Evolutionary conservation across 257 asterid genomes (phyloP), one percentile per base, ranked within the genome.

Genomic region (Phtheirospermum japonicum): DNA sequence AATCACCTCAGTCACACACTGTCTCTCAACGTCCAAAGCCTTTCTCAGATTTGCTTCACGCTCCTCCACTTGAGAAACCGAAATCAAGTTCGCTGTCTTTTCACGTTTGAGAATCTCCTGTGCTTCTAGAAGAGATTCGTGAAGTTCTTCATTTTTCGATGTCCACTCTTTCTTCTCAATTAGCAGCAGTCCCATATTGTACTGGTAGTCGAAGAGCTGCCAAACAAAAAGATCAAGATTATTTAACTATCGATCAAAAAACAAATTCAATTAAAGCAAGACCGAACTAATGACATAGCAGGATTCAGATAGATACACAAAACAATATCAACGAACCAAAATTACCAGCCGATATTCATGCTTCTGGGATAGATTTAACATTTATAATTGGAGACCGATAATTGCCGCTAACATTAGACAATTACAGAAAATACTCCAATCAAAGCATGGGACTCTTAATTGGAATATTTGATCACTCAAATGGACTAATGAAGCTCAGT

Each of bases 111-210:
- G 79, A 56, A 79, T 53, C 77, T 86, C 96, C 37, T 83, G 80
- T 26, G 66, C 83, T 79, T 84, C 96, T 59, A 56, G 66, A 62
- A 84, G 80, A 42, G 89, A 76, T 67, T 81, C 83, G 50, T 79
- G 75, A 59, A 88, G 83, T 68, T 86, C 80, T 55, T 79, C 86
- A 48, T 73, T 71, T 70, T 86, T 86, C 28, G 82, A 63, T 32
- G 88, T 74, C 90, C 92, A 88, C 71, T 88, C 95, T 37, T 86
- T 88, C 67, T 91, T 91, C 88, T 88, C 96, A 57, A 91, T 86
- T 45, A 91, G 80, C 59, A 91, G 82, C 66, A 91, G 69, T 5
- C 98, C 98, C 96, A 91, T 91, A 65, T 69, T 81, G 71, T 88
- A 85, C 70, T 91, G 96, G 69, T 91, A 91, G 75, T 88, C 93